Conservation (phyloP, 2,329 filamentous ascomycete species). For the Nannizziopsis barbatae region DNA sequence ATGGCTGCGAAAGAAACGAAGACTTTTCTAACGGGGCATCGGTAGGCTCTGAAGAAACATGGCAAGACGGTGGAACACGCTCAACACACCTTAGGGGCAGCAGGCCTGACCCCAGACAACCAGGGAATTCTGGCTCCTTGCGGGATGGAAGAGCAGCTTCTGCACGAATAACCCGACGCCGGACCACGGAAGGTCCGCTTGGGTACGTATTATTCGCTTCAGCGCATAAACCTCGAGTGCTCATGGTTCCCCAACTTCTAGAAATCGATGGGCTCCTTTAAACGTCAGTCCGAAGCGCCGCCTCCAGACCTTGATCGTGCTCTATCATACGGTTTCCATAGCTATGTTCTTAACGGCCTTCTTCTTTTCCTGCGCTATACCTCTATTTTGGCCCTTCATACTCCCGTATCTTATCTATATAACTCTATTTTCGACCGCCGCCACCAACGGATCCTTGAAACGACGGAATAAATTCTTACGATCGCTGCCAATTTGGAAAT, state of each 20-base stretch:
- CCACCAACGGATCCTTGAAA: slow-evolving; percentile 61
- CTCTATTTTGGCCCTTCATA: slow-evolving; percentile 74
- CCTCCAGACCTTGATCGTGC: slow-evolving; percentile 65
- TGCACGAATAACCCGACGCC: background rate
- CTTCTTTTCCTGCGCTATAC: slow-evolving; percentile 83
- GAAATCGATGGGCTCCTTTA: slow-evolving; percentile 70
- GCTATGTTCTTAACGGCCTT: slow-evolving; percentile 64
- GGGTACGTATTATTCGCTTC: slow-evolving; percentile 1
- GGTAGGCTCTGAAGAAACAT: slow-evolving; percentile 5
- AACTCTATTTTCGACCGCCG: slow-evolving; percentile 60
- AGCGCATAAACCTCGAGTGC: background rate
- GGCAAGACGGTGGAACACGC: slow-evolving; percentile 6
- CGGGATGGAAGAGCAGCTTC: background rate
- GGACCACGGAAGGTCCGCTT: background rate
- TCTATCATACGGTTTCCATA: slow-evolving; percentile 62
- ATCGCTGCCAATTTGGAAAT: slow-evolving; percentile 64
- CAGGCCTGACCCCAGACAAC: background rate
- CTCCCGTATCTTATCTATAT: slow-evolving; percentile 74
- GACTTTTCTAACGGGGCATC: background rate
- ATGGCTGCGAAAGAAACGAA: background rate
- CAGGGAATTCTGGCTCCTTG: background rate
- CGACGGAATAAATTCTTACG: slow-evolving; percentile 67
- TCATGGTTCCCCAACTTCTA: background rate
- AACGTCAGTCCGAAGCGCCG: slow-evolving; percentile 60
- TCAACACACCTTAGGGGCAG: background rate